Evolutionary conservation across 148 eudicot genomes (phyloP), one percentile per base, ranked within the genome.

Genomic region (Tetragonia tetragonoides): DNA sequence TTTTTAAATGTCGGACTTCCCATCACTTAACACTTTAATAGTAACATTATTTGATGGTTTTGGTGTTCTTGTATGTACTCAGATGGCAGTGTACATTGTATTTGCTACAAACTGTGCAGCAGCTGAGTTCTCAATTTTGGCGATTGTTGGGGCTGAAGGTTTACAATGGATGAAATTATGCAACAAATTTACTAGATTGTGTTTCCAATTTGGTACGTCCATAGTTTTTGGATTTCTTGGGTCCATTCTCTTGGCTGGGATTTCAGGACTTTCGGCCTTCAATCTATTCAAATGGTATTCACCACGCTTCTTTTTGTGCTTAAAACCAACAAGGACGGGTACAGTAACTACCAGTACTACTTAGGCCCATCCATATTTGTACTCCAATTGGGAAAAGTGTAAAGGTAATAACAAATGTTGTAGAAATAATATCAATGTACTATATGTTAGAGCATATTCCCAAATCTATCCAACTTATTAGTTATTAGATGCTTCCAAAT

Each of bases 151-250:
- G 0, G 66, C 67, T 17, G 61, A 72, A 4, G 83, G 54, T 20
- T 66, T 93, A 2, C 78, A 86, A 17, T 93, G 98, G 98, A 80
- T 85, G 87, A 90, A 91, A 72, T 14, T 90, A 21, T 93, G 98
- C 85, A 46, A 82, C 82, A 86, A 23, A 34, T 91, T 69, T 79
- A 78, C 82, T 5, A 84, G 86, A 16, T 93, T 93, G 23, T 93
- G 98, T 76, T 11, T 62, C 60, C 94, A 90, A 83, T 74, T 91
- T 10, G 97, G 89, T 4, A 86, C 81, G 6, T 90, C 87, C 51
- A 10, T 91, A 0, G 2, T 77, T 11, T 84, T 79, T 70, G 89
- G 87, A 11, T 70, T 72, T 10, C 6, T 79, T 7, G 92, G 90
- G 18, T 68, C 81, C 23, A 2, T 85, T 16, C 17, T 87, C 6